Evolutionary conservation across 2,329 filamentous ascomycete species (phyloP), one percentile per base, ranked within the genome.

Genomic region (Orbilia quercus): DNA sequence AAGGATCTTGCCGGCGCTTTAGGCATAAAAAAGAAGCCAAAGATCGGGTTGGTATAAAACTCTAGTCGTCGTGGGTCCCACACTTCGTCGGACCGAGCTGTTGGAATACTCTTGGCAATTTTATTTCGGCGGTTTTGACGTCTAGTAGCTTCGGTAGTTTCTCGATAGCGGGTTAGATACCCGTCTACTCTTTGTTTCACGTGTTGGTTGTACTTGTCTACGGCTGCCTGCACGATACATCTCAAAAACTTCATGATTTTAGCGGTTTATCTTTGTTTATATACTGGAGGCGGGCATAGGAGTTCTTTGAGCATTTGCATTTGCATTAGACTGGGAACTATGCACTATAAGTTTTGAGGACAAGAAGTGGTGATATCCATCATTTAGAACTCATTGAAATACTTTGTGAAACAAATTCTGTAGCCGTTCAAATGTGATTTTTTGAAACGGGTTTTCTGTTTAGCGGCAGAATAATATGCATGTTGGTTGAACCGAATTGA

Each of bases 21-120:
- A 53, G 92, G 93, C 0, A 93, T 97, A 78, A 97, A 96, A 84
- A 95, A 91, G 84, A 94, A 92, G 81, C 83, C 85, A 31, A 77
- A 76, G 14, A 83, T 73, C 11, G 69, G 85, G 0, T 78, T 89
- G 16, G 84, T 87, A 2, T 88, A 78, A 80, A 20, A 28, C 5
- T 36, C 25, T 18, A 60, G 25, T 6, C 5, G 6, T 28, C 18
- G 55, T 11, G 59, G 67, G 20, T 59, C 45, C 50, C 50, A 71
- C 12, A 71, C 66, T 11, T 42, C 16, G 5, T 55, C 36, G 18
- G n/a, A 5, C 9, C 14, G 18, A 7, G 31, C 18, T 38, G 0
- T 16, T 18, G 3, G 16, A 64, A 11, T 34, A 44, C 1, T 55
- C n/a, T 20, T 59, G 11, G 34, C 57, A 2, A 63, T 34, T 7